Base-by-base conservation (phyloP, 352 stramenopile genomes). In the Globisporangium ultimum region DNA sequence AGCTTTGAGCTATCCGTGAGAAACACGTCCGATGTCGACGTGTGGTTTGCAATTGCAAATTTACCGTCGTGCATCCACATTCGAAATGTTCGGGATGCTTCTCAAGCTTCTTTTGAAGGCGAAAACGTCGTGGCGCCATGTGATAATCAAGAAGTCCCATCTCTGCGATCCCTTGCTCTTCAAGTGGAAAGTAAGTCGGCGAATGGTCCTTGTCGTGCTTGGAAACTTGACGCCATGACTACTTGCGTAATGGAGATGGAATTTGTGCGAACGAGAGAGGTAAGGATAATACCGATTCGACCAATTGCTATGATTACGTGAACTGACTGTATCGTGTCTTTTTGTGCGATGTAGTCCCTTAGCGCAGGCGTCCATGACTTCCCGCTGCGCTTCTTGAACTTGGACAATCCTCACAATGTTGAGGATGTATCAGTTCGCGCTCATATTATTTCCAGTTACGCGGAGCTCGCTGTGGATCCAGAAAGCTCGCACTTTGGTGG, bases 401-500 rank as follows among this genome's bases (percentile, higher is more conserved):
- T 92, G n/a, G 67, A 71, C 48, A 96, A 96, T 48, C 84, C 84
- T 12, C 79, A 80, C 58, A 96, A 96, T 42, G 70, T 84, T n/a
- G 79, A 94, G 55, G 61, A 76, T 36, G 65, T 92, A 10, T 38
- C 66, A 12, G 67, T 92, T 42, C 71, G 67, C 4, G 80, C 80
- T 32, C 80, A 93, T 43, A 87, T 96, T 51, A 88, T 96, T 57
- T 89, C 87, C 15, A 93, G 78, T 55, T 96, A 96, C 32, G 83
- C 84, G 45, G 79, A 94, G 52, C 53, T 96, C 21, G 81, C 76
- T 2, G 67, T 96, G 17, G 83, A 96, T 45, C 83, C 84, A 3
- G 81, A 90, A 58, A 93, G 80, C 58, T 87, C 78, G 7, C 66
- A 71, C 32, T 72, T 80, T 18, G 74, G 63, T 0, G 15, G 22